These are phyloP conservation scores for Gossypium ekmanianum DNA, from an alignment of 345 rosid species.

Conservation along the genomic window DNA sequence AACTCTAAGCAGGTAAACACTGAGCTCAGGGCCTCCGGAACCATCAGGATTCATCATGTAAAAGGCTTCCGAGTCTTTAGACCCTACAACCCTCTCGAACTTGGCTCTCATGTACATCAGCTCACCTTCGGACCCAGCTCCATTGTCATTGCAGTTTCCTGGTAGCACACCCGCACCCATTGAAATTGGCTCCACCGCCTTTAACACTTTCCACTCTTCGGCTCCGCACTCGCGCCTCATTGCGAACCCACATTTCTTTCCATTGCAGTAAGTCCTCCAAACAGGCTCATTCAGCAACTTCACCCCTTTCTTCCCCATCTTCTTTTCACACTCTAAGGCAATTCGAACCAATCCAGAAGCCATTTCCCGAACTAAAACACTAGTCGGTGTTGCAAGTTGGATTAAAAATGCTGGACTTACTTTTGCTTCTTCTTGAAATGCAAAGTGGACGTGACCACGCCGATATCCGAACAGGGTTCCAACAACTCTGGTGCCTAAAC, in stretches of 20 bases:
- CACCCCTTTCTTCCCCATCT: slow-evolving; percentile 34
- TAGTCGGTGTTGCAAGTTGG: slow-evolving; percentile 78
- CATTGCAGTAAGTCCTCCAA: slow-evolving; percentile 90
- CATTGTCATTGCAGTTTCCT: slow-evolving; percentile 31
- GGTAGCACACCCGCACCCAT: slow-evolving; percentile 99
- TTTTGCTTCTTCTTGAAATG: slow-evolving; percentile 73
- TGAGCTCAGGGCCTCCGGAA: slow-evolving; percentile 85
- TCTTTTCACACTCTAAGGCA: slow-evolving; percentile 74
- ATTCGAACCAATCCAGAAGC: slow-evolving; percentile 87
- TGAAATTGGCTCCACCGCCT: slow-evolving; percentile 73
- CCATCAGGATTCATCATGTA: slow-evolving; percentile 94
- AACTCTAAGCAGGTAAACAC: slow-evolving; percentile 75
- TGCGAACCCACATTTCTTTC: slow-evolving; percentile 81
- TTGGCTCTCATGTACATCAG: slow-evolving; percentile 95
- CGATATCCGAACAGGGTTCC: slow-evolving; percentile 91
- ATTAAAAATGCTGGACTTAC: slow-evolving; percentile 58
- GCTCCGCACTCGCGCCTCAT: slow-evolving; percentile 57
- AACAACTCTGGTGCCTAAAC: slow-evolving; percentile 51
- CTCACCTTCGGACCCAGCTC: slow-evolving; percentile 62
- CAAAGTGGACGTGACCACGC: slow-evolving; percentile 79
- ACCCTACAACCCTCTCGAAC: slow-evolving; percentile 88
- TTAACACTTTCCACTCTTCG: slow-evolving; percentile 62
- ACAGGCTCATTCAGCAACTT: slow-evolving; percentile 60
- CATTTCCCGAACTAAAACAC: slow-evolving; percentile 80
- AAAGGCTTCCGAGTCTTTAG: slow-evolving; percentile 87